Conservation (phyloP, 257 asterid genomes). For the Forsythia viridissima region DNA sequence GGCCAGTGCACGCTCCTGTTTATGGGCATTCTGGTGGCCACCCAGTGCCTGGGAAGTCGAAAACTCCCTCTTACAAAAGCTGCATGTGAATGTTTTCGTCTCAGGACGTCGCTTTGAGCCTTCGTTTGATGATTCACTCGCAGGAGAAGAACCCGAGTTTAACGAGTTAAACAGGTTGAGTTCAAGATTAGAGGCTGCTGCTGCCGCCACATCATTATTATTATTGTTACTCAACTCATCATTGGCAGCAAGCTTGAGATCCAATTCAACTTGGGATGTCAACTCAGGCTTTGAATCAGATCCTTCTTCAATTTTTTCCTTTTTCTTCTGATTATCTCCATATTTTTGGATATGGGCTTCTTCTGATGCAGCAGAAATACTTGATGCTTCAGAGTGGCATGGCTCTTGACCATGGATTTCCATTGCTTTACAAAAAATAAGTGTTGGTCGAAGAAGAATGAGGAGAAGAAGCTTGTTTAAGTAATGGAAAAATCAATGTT, state of each 20-base stretch:
- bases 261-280: constrained; percentile 30
- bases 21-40: constrained; percentile 83
- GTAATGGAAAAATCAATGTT: constrained; percentile 27
- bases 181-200: constrained; percentile 29
- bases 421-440: constrained; percentile 20
- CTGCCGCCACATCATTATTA: background rate
- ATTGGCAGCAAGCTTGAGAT: constrained; percentile 36
- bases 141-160: background rate
- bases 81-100: constrained; percentile 50
- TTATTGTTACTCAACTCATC: constrained; percentile 17
- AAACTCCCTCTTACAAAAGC: constrained; percentile 58
- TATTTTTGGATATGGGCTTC: constrained; percentile 22
- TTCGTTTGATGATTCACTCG: constrained; percentile 29
- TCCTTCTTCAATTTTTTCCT: constrained; percentile 24
- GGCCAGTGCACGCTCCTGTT: constrained; percentile 60
- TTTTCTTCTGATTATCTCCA: background rate
- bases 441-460: constrained; percentile 1
- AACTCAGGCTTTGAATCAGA: constrained; percentile 18
- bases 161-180: constrained; percentile 43
- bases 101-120: constrained; percentile 25
- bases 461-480: constrained; percentile 9
- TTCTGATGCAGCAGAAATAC: constrained; percentile 47
- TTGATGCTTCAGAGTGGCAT: constrained; percentile 48
- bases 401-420: constrained; percentile 24
- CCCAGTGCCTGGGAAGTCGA: constrained; percentile 75